Base-by-base conservation (phyloP, 108 stramenopile genomes). In the Craspedostauros australis region DNA sequence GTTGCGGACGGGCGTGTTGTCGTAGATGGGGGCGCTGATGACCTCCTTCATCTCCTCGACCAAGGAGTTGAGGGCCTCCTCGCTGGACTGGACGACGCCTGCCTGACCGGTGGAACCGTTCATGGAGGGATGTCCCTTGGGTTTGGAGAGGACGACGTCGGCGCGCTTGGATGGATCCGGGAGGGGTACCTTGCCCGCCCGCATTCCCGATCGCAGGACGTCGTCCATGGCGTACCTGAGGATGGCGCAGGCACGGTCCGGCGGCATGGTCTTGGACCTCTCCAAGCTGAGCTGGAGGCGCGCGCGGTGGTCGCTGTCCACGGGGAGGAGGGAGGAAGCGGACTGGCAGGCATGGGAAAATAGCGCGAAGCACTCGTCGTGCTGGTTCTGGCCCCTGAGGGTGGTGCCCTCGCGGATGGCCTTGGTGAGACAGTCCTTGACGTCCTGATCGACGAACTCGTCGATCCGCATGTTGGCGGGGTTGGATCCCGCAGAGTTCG, bases 31-130 rank as follows among this genome's bases (percentile, higher is more conserved):
- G 2, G 88, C 88, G 44, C 49, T 57, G 27, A 91, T 50, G 34
- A 91, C 76, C 54, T 91, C 88, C 64, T 86, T 91, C 84, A 91
- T 86, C 61, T 91, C 88, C 45, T 86, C 88, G 27, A 86, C 82
- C 19, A 91, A 46, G 27, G 66, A 66, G 32, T 72, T 74, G 52
- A 91, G 48, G 7, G 74, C 77, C 50, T 91, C 88, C 41, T 83
- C 88, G 21, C 74, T 51, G n/a, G 67, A 70, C 57, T 91, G 88
- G 24, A 73, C 67, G 7, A 79, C 80, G 4, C 59, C 43, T 24
- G 46, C 58, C 29, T 53, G 43, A 9, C 30, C 62, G 4, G 40
- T 31, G 31, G 44, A 19, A 11, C 60, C 56, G 25, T 47, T 62
- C 45, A 61, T 45, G 25, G 54, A 39, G 5, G 66, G 46, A 38